A percentile compares a stretch with the other conserved stretches of the same genome.
Evolutionary conservation across 495 filamentous ascomycete species (phyloP).

Genomic region (Podospora pseudopauciseta): DNA sequence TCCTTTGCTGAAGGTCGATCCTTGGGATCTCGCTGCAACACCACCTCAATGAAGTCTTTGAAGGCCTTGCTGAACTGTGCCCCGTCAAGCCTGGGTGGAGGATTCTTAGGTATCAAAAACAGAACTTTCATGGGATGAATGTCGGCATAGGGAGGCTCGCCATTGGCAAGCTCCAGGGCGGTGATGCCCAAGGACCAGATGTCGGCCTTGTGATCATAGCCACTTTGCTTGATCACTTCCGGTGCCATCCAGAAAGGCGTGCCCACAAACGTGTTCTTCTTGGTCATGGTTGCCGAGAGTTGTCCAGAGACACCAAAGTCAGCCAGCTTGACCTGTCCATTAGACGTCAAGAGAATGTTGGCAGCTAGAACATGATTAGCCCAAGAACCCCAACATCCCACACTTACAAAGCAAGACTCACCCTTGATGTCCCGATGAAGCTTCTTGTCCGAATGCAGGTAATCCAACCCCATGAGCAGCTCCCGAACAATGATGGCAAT

Average conservation of each 20-base stretch:
- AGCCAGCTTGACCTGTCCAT: conserved; percentile 92
- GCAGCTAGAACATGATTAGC: conserved; percentile 57
- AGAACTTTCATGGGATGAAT: conserved; percentile 99
- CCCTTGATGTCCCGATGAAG: conserved; percentile 97
- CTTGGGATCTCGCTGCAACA: conserved; percentile 79
- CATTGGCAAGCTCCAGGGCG: conserved; percentile 85
- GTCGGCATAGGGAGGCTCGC: conserved; percentile 92
- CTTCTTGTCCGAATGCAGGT: conserved; percentile 92
- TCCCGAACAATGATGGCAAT: conserved; percentile 92
- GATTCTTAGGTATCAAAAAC: conserved; percentile 94
- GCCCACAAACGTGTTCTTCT: conserved; percentile 98
- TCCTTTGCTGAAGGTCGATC: conserved; percentile 86
- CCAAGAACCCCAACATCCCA: neutral
- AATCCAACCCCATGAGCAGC: conserved; percentile 83
- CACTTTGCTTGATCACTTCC: conserved; percentile 96
- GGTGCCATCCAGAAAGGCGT: conserved; percentile 99
- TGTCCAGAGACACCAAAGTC: conserved; percentile 98
- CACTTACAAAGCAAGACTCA: conserved; percentile 33
- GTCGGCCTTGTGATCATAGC: conserved; percentile 97
- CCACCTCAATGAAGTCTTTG: conserved; percentile 90
- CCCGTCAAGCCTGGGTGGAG: conserved; percentile 76
- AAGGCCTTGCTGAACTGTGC: conserved; percentile 77
- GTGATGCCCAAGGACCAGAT: conserved; percentile 99
- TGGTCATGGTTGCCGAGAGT: conserved; percentile 98
- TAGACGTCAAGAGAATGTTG: conserved; percentile 80